Conservation (phyloP, 345 rosid species). For the Citrus sp. region DNA sequence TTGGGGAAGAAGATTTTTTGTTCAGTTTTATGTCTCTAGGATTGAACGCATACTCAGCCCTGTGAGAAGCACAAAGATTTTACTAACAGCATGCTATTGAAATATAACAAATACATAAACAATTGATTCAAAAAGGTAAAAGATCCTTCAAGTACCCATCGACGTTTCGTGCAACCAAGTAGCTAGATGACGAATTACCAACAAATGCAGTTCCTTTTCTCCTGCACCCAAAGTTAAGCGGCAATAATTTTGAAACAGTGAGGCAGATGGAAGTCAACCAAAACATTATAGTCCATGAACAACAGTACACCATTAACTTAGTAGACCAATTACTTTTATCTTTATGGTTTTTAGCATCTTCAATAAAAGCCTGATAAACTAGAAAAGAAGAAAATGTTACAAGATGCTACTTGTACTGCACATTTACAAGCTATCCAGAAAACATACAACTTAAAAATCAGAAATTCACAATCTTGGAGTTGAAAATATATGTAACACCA, state of each 20-base stretch:
- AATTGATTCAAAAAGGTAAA: background rate
- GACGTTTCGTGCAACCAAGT: conserved; percentile 37
- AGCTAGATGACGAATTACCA: conserved; percentile 43
- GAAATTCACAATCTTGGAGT: background rate
- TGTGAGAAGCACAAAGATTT: conserved; percentile 21
- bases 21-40: conserved; percentile 67
- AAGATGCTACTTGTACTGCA: background rate
- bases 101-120: background rate
- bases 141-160: conserved; percentile 52
- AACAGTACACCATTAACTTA: background rate
- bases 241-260: background rate
- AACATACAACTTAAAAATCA: background rate
- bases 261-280: background rate
- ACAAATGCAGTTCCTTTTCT: conserved; percentile 28
- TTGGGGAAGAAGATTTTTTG: conserved; percentile 63
- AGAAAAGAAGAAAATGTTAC: background rate
- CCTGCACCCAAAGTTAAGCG: conserved; percentile 31
- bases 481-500: background rate
- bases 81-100: background rate
- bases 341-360: background rate
- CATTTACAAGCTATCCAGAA: background rate
- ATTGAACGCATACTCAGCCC: conserved; percentile 81
- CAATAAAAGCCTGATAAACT: background rate
- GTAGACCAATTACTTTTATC: background rate
- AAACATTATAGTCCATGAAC: background rate